Percentiles rank a stretch among this genome's conserved stretches.
Conservation (phyloP, 257 asterid genomes). For the Prunella vulgaris region DNA sequence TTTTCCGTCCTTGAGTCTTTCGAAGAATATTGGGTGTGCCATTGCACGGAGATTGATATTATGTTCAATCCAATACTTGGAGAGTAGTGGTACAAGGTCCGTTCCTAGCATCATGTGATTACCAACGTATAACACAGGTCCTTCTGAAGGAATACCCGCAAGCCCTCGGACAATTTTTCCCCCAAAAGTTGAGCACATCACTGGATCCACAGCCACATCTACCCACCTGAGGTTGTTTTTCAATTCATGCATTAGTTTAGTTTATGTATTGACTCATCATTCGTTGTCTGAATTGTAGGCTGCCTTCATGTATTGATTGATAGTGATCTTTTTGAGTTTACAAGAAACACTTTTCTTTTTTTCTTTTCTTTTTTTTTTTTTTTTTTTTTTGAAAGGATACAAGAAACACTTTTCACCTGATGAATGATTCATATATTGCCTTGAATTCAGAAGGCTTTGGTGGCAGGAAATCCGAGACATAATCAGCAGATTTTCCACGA, state of each 20-base stretch:
- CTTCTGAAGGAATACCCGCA: slow-evolving; percentile 17
- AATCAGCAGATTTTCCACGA: slow-evolving; percentile 12
- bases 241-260: background rate
- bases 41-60: background rate
- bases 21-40: slow-evolving; percentile 8
- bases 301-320: no score
- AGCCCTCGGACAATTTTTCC: slow-evolving; percentile 11
- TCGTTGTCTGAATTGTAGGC: background rate
- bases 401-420: slow-evolving; percentile 25
- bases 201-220: slow-evolving; percentile 10
- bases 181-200: slow-evolving; percentile 2
- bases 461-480: slow-evolving; percentile 40
- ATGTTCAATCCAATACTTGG: background rate
- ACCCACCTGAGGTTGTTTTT: slow-evolving; percentile 19
- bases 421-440: slow-evolving; percentile 29
- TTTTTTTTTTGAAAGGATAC: no score
- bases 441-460: slow-evolving; percentile 42
- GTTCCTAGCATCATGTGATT: slow-evolving; percentile 14
- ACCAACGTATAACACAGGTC: slow-evolving; percentile 9
- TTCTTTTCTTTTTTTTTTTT: no score
- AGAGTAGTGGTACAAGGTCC: background rate
- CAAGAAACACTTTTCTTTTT: no score
- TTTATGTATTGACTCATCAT: background rate
- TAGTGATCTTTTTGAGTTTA: no score
- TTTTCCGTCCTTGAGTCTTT: background rate